Evolutionary conservation across 2,329 filamentous ascomycete genomes (phyloP).

Genomic region (Pseudogymnoascus sp.): DNA sequence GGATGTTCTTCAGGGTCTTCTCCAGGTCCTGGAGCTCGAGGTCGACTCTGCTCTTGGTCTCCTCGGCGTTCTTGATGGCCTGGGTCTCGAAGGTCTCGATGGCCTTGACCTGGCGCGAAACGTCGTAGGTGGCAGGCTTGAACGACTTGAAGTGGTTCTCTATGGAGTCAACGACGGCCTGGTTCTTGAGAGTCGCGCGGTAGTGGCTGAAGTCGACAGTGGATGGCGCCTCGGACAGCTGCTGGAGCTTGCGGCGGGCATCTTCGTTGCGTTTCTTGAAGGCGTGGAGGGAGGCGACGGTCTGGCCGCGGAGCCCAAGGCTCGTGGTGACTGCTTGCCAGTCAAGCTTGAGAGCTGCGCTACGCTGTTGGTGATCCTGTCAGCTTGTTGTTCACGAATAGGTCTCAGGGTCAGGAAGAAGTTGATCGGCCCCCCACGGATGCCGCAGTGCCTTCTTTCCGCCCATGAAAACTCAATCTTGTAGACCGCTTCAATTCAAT

Average conservation of each 20-base stretch:
- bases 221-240: conserved; percentile 75
- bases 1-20: conserved; percentile 94
- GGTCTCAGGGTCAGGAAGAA: conserved; percentile 3
- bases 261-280: conserved; percentile 99
- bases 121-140: conserved; percentile 90
- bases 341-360: conserved; percentile 98
- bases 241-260: conserved; percentile 83
- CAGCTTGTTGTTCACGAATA: conserved; percentile 1
- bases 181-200: conserved; percentile 90
- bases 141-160: conserved; percentile 90
- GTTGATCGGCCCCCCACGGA: not conserved
- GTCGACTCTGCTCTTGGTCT: conserved; percentile 94
- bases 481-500: conserved; percentile 17
- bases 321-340: conserved; percentile 92
- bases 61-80: conserved; percentile 92
- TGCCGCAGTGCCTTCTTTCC: not conserved
- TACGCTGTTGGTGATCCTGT: conserved; percentile 55
- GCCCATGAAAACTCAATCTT: not conserved
- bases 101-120: conserved; percentile 88
- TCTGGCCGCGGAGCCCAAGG: conserved; percentile 93
- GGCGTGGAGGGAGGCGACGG: conserved; percentile 77
- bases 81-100: conserved; percentile 97
- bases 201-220: conserved; percentile 90
- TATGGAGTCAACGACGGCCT: conserved; percentile 89
- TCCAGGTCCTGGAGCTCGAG: conserved; percentile 87